Evolutionary conservation across 805 yeast genomes (phyloP), one percentile per base, ranked within the genome.

Genomic region (Spathaspora arborariae): DNA sequence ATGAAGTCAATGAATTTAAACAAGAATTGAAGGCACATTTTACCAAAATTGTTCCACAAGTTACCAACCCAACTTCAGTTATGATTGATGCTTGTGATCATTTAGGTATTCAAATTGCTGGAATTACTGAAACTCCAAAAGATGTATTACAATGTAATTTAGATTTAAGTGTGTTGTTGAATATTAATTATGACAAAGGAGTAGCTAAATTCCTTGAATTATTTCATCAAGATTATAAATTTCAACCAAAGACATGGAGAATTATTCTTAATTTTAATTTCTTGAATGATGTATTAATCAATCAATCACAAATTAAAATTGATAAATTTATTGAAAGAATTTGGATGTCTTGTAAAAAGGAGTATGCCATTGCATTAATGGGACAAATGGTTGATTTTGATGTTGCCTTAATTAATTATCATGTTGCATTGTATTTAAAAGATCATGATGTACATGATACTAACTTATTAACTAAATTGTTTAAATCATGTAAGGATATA

Each of bases 161-260:
- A 11, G 61, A 70, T 52, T 56, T 72, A 47, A 53, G 60, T 9
- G 42, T 59, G 11, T 48, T 64, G 20, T 56, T 71, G 40, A 63
- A 54, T 36, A 54, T 64, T 5, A 59, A 65, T 46, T 58, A 58
- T 37, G 44, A 59, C 0, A 37, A 50, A 1, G 75, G 74, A 2
- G 41, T 50, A 2, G 45, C 46, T 7, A 50, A 47, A 44, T 72
- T 72, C 44, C 37, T 65, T 4, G 57, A 57, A 10, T 48, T 49
- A 4, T 67, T 68, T 49, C 49, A 51, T 9, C 57, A 58, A n/a
- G 73, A 73, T 15, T 59, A 56, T 34, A 56, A 56, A 6, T 72
- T 72, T 54, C 58, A 56, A 18, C 41, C 55, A 5, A 46, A 47
- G 5, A 70, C 76, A 2, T 65, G 74, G 67, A 52, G 48, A 2